These are phyloP conservation scores for Sarcomyxa edulis DNA, from an alignment of 768 basidiomycete species.

Conservation along the genomic window DNA sequence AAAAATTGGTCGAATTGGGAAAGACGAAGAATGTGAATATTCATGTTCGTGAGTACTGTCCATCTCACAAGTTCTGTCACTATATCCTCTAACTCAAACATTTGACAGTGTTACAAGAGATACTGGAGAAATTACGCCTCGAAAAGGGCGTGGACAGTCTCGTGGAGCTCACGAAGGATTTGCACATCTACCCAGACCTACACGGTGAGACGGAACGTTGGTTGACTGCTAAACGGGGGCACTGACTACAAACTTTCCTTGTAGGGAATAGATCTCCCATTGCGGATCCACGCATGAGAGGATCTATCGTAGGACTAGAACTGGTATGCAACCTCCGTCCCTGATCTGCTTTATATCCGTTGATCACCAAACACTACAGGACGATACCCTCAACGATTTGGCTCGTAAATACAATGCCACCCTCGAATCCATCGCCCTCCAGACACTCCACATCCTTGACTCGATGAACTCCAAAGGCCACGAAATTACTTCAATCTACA, in stretches of 20 bases:
- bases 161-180: slow-evolving; percentile 83
- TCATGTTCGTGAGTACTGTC: slow-evolving; percentile 41
- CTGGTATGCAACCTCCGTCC: slow-evolving; percentile 40
- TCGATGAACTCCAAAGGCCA: slow-evolving; percentile 85
- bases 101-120: slow-evolving; percentile 60
- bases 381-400: slow-evolving; percentile 71
- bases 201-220: slow-evolving; percentile 50
- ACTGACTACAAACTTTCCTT: not conserved
- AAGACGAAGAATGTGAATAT: slow-evolving; percentile 55
- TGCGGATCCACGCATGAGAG: slow-evolving; percentile 93
- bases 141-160: slow-evolving; percentile 53
- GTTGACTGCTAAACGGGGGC: not conserved
- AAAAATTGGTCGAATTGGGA: slow-evolving; percentile 58
- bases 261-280: slow-evolving; percentile 94
- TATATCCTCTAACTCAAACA: slow-evolving; percentile 1
- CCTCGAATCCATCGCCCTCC: slow-evolving; percentile 89
- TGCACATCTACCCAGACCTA: slow-evolving; percentile 94
- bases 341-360: not conserved
- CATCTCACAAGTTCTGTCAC: not conserved
- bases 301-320: slow-evolving; percentile 82
- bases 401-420: slow-evolving; percentile 88
- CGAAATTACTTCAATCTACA: slow-evolving; percentile 75
- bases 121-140: slow-evolving; percentile 59
- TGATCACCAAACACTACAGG: slow-evolving; percentile 30
- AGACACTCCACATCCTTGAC: slow-evolving; percentile 92